Percentiles rank a stretch among this genome's conserved stretches.
phyloP scores from a whole-genome alignment of 768 basidiomycete genomes.

The Piloderma croceum region DNA sequence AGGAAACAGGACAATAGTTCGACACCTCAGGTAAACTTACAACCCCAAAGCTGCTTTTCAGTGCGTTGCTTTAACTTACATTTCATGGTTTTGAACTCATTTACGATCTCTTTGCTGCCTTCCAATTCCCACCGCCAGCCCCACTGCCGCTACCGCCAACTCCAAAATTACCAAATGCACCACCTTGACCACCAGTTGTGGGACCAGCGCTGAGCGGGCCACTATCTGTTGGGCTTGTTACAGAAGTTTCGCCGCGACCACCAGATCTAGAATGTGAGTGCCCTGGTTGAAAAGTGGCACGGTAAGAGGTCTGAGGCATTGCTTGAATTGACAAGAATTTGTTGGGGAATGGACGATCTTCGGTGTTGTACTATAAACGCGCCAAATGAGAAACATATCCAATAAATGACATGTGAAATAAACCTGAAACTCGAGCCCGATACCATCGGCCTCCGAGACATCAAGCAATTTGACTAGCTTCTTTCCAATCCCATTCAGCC shows the following conservation, averaged over 20 bases:
- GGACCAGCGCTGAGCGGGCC: not conserved
- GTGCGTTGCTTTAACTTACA: too few relatives aligned
- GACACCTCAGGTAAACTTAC: too few relatives aligned
- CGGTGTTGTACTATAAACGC: slow-evolving; percentile 67
- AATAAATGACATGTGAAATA: slow-evolving; percentile 15
- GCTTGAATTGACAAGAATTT: slow-evolving; percentile 80
- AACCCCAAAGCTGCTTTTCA: too few relatives aligned
- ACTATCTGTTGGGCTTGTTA: slow-evolving; percentile 20
- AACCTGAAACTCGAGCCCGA: slow-evolving; percentile 90
- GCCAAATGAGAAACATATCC: not conserved
- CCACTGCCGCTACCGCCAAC: slow-evolving; percentile 35
- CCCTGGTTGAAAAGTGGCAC: slow-evolving; percentile 52
- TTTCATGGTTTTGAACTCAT: too few relatives aligned
- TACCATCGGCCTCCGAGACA: slow-evolving; percentile 75
- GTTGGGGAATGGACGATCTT: slow-evolving; percentile 74
- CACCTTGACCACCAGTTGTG: slow-evolving; percentile 21
- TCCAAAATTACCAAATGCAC: slow-evolving; percentile 46
- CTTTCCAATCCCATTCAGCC: slow-evolving; percentile 79
- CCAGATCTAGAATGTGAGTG: slow-evolving; percentile 15
- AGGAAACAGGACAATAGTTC: too few relatives aligned
- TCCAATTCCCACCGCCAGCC: slow-evolving; percentile 12
- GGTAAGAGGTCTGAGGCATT: slow-evolving; percentile 59
- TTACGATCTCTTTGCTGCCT: not conserved
- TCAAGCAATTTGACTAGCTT: slow-evolving; percentile 79
- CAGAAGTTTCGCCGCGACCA: slow-evolving; percentile 23